Evolutionary conservation across 768 basidiomycete species (phyloP).

Genomic region (Phaeotremella skinneri): DNA sequence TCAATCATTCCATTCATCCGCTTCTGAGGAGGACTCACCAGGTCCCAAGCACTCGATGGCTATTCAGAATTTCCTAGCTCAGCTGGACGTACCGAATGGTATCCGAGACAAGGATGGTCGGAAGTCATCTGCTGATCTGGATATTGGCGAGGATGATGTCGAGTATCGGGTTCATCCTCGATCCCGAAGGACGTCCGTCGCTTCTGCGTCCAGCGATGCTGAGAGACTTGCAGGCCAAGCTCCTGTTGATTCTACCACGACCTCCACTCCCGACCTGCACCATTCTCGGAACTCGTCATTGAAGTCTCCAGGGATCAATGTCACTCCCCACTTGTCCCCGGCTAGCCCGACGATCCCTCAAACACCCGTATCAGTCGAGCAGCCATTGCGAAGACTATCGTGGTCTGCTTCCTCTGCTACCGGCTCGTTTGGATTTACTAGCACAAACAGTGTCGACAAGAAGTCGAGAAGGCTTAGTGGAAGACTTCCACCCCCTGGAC

Average conservation of each 20-base stretch:
- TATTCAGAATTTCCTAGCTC: background rate
- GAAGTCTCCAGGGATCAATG: background rate
- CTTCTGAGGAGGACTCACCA: background rate
- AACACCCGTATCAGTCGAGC: background rate
- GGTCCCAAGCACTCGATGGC: background rate
- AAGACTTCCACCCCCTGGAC: background rate
- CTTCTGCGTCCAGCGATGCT: too few species aligned
- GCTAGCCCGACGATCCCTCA: background rate
- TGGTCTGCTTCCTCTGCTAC: background rate
- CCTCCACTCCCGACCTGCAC: background rate
- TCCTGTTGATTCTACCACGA: too few species aligned
- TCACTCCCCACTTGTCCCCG: background rate
- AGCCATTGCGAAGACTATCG: background rate
- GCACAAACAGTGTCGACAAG: background rate
- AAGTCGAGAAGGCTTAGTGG: background rate
- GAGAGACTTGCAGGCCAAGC: too few species aligned
- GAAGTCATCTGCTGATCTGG: background rate
- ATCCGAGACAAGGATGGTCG: background rate
- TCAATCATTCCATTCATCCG: background rate
- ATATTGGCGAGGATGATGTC: background rate
- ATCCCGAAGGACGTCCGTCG: too few species aligned
- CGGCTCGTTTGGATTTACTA: background rate
- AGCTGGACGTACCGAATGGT: background rate
- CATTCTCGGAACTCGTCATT: background rate
- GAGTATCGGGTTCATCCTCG: background rate